A percentile compares a stretch with the other conserved stretches of the same genome.
Conservation (phyloP, 2,329 filamentous ascomycete genomes). For the Verticillium klebahnii region DNA sequence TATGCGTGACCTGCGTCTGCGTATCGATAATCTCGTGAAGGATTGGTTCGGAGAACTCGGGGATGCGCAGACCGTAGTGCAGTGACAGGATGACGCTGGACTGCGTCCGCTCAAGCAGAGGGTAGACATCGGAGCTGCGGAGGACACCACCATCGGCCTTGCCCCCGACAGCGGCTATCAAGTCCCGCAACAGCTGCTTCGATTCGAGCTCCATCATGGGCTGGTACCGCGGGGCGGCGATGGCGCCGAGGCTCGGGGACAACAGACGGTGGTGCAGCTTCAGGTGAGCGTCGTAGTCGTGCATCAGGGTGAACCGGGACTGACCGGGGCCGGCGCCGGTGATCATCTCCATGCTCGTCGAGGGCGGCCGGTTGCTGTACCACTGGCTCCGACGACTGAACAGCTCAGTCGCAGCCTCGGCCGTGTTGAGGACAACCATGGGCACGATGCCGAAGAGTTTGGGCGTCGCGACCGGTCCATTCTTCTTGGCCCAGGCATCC, state of each 20-base stretch:
- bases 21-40: slow-evolving; percentile 18
- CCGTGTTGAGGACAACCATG: slow-evolving; percentile 14
- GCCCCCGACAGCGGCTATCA: not conserved
- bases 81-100: slow-evolving; percentile 31
- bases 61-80: slow-evolving; percentile 29
- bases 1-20: slow-evolving; percentile 17
- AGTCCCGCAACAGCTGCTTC: slow-evolving; percentile 35
- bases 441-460: slow-evolving; percentile 17
- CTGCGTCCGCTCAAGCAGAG: slow-evolving; percentile 28
- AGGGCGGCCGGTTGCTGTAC: slow-evolving; percentile 15
- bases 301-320: slow-evolving; percentile 15
- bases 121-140: slow-evolving; percentile 17
- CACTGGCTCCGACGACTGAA: slow-evolving; percentile 15
- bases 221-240: slow-evolving; percentile 28
- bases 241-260: slow-evolving; percentile 23
- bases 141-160: not conserved
- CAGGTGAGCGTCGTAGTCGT: slow-evolving; percentile 31
- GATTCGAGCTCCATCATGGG: slow-evolving; percentile 40
- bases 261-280: slow-evolving; percentile 33
- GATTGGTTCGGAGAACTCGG: slow-evolving; percentile 17
- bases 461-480: slow-evolving; percentile 11
- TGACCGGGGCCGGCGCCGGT: slow-evolving; percentile 14
- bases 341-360: slow-evolving; percentile 19
- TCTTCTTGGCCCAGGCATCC: slow-evolving; percentile 12
- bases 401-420: slow-evolving; percentile 14